Evolutionary conservation across 495 filamentous ascomycete species (phyloP).

Genomic region (Penicillium coffeae): DNA sequence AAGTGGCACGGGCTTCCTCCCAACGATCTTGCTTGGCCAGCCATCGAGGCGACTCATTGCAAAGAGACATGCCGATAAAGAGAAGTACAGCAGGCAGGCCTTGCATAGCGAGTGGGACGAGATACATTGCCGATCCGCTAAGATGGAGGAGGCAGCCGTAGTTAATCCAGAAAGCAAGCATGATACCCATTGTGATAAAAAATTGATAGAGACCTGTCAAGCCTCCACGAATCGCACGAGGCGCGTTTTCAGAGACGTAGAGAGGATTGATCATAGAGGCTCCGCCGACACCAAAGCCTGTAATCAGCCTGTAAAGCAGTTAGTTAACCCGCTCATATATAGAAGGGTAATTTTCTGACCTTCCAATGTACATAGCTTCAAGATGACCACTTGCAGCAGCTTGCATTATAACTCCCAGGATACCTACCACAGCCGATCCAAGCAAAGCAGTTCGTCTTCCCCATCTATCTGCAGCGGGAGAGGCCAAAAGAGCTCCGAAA

Average conservation of each 20-base stretch:
- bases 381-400: constrained; percentile 53
- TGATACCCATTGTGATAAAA: constrained; percentile 59
- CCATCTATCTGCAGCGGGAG: constrained; percentile 52
- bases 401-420: constrained; percentile 60
- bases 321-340: background rate
- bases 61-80: constrained; percentile 53
- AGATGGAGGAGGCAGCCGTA: constrained; percentile 55
- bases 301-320: constrained; percentile 46
- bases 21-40: constrained; percentile 65
- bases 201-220: constrained; percentile 70
- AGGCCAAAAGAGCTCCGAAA: constrained; percentile 57
- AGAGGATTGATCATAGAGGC: constrained; percentile 63
- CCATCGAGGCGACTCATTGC: constrained; percentile 69
- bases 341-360: constrained; percentile 29
- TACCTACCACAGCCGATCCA: constrained; percentile 38
- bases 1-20: constrained; percentile 58
- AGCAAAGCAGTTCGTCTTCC: constrained; percentile 54
- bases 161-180: constrained; percentile 67
- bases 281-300: constrained; percentile 62
- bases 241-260: constrained; percentile 62
- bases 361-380: constrained; percentile 58
- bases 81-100: constrained; percentile 61
- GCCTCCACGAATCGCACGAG: constrained; percentile 65
- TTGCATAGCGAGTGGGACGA: constrained; percentile 67
- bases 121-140: constrained; percentile 51